Conservation (phyloP, 1,284 basidiomycete species). For the Puccinia triticina region DNA sequence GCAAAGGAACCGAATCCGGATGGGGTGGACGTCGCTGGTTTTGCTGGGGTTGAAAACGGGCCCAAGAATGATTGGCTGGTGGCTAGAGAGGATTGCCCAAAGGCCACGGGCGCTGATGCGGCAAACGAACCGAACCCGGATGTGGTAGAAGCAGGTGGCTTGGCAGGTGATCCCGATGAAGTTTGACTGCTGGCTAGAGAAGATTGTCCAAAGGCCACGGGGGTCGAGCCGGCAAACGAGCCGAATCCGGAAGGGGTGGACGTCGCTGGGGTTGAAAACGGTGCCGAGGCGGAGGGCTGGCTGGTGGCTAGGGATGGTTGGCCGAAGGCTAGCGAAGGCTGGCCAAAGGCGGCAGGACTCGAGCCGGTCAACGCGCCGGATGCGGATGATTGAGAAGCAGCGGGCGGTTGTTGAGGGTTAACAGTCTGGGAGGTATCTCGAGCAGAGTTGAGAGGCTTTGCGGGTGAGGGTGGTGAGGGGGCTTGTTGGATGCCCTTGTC, state of each 20-base stretch:
- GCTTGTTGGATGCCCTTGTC: conserved; percentile 21
- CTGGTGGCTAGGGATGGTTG: neutral
- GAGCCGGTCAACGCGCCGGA: neutral
- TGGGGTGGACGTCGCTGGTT: neutral
- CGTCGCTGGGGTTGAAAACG: too few species aligned
- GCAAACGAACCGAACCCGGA: neutral
- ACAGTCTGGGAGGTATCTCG: conserved; percentile 2
- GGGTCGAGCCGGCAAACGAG: too few species aligned
- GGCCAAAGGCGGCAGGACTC: conserved; percentile 11
- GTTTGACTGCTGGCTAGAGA: neutral
- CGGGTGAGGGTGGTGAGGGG: neutral
- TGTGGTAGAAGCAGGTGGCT: neutral
- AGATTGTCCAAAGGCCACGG: too few species aligned
- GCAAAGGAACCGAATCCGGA: neutral
- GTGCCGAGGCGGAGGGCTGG: too few species aligned
- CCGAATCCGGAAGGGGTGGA: too few species aligned
- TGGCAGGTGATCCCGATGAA: neutral
- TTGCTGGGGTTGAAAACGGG: neutral
- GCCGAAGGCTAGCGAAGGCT: neutral
- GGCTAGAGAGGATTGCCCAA: conserved; percentile 12
- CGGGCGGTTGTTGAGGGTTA: neutral
- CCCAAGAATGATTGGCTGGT: neutral
- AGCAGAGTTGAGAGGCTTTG: conserved; percentile 18
- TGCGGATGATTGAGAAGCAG: neutral
- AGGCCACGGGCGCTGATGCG: neutral